A percentile compares a stretch with the other conserved stretches of the same genome.
phyloP scores from a whole-genome alignment of 805 yeast genomes.

The Yamadazyma tumulicola region DNA sequence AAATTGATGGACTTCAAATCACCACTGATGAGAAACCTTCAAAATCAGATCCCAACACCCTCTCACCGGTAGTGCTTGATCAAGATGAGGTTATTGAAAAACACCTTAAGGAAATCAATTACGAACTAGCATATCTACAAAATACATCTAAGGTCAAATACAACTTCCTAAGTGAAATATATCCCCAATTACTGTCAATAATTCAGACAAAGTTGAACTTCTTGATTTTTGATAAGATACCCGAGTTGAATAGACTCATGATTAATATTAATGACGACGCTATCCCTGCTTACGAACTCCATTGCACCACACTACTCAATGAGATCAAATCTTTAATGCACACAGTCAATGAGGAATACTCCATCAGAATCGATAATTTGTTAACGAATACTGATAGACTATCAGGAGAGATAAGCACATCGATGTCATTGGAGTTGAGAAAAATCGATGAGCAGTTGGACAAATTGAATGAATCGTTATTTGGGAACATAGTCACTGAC shows the following conservation, averaged over 20 bases:
- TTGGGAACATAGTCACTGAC: slow-evolving; percentile 17
- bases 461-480: slow-evolving; percentile 33
- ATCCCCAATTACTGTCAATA: slow-evolving; percentile 8
- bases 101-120: slow-evolving; percentile 3
- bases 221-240: slow-evolving; percentile 6
- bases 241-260: slow-evolving; percentile 9
- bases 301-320: slow-evolving; percentile 29
- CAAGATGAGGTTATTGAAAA: slow-evolving; percentile 4
- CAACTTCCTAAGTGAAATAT: slow-evolving; percentile 7
- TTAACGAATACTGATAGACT: slow-evolving; percentile 64
- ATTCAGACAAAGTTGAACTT: slow-evolving; percentile 1
- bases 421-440: slow-evolving; percentile 59
- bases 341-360: slow-evolving; percentile 40
- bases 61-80: neutral
- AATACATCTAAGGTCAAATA: slow-evolving; percentile 9
- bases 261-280: slow-evolving; percentile 28
- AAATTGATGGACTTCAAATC: slow-evolving; percentile 4
- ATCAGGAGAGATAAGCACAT: slow-evolving; percentile 70
- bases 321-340: slow-evolving; percentile 35
- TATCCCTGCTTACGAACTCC: slow-evolving; percentile 31
- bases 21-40: neutral
- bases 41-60: neutral
- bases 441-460: slow-evolving; percentile 49
- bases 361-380: slow-evolving; percentile 56
- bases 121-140: slow-evolving; percentile 5